These are phyloP conservation scores for Zanthoxylum bungeanum DNA, from an alignment of 345 rosid species.

Conservation along the genomic window DNA sequence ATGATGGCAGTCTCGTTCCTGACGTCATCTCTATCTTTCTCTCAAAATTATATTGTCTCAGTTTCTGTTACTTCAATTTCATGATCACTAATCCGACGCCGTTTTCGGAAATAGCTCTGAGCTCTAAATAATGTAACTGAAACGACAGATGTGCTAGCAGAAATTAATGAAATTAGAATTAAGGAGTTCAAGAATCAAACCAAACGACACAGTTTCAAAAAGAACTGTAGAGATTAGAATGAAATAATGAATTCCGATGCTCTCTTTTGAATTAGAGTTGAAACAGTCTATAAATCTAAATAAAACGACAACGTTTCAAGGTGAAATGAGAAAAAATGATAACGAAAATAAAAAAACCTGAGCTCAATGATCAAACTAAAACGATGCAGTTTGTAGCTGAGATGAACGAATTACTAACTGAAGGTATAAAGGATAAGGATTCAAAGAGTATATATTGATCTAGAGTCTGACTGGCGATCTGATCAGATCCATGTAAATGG, in stretches of 20 bases:
- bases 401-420: background rate
- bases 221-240: background rate
- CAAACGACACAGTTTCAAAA: background rate
- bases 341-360: background rate
- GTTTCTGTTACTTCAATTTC: background rate
- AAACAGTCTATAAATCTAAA: background rate
- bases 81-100: background rate
- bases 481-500: too few relatives aligned
- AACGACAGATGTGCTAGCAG: background rate
- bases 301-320: background rate
- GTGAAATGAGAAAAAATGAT: background rate
- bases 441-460: background rate
- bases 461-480: background rate
- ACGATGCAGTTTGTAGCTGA: background rate
- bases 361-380: background rate
- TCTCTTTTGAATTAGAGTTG: too few relatives aligned
- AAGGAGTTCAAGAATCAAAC: background rate
- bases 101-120: background rate
- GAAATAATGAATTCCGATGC: too few relatives aligned
- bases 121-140: background rate
- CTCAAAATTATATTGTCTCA: background rate
- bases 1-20: slow-evolving; percentile 75
- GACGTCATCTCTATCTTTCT: slow-evolving; percentile 54
- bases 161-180: background rate
- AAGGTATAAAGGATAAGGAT: background rate